Base-by-base conservation (phyloP, 495 filamentous ascomycete species). In the Terfezia boudieri region DNA sequence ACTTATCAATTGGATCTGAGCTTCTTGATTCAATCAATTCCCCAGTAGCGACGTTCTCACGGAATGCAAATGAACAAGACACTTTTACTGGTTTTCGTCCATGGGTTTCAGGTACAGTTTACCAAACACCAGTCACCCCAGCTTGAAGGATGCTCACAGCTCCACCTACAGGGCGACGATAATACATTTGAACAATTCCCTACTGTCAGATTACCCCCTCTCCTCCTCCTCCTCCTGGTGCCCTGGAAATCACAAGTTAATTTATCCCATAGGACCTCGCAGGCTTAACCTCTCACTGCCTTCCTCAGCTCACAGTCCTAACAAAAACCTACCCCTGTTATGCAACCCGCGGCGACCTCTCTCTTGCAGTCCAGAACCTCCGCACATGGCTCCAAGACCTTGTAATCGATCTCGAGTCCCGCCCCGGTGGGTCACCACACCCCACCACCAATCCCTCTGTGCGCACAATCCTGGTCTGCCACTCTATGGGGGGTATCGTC, bases 401-500 rank as follows among this genome's bases (percentile, higher is more conserved):
- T 58, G 84, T 98, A 60, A 94, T 98, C 57, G 90, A 96, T 67
- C 69, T 95, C 61, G 90, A 98, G 68, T 87, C 95, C 56, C 12
- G 17, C 12, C 76, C 73, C 32, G 79, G 80, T 61, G 71, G 73
- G n/a, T 90, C 86, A 0, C 77, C 84, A 48, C 86, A 82, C 0
- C 90, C 89, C 2, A 94, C 84, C 20, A 72, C 94, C 60, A 86
- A 94, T 51, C 88, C 89, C 9, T 84, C 80, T 3, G 86, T 98
- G 23, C 83, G 76, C 61, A 81, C 81, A 22, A 75, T 95, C 58
- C 71, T 98, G 0, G 71, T 94, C 38, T 89, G 92, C 10, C 90
- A 98, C 65, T 86, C 81, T 10, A 98, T 98, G 90, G 90, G 88
- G 59, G 90, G 90, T 57, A 94, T 98, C 60, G 86, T 98, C 12